These are phyloP conservation scores for Passiflora organensis DNA, from an alignment of 345 rosid genomes.

Conservation along the genomic window DNA sequence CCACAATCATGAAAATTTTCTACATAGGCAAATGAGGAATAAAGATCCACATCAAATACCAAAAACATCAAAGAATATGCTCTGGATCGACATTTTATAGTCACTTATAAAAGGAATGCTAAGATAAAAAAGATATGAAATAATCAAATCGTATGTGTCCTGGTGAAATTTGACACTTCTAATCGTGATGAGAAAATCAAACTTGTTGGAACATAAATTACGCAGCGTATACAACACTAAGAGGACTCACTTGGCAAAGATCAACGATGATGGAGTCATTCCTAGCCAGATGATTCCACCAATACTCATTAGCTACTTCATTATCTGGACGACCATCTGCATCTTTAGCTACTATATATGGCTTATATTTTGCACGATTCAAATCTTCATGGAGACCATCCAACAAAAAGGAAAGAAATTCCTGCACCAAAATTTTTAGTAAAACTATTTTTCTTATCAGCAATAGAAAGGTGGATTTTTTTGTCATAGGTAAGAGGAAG, in stretches of 20 bases:
- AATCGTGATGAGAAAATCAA: too few relatives aligned
- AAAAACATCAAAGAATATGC: background rate
- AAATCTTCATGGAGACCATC: constrained; percentile 32
- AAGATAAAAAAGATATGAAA: too few relatives aligned
- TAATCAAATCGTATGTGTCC: too few relatives aligned
- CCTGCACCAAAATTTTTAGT: constrained; percentile 8
- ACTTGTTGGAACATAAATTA: background rate
- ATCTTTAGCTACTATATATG: constrained; percentile 20
- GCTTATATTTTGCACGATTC: constrained; percentile 23
- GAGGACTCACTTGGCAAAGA: constrained; percentile 21
- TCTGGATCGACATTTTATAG: too few relatives aligned
- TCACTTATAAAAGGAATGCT: too few relatives aligned
- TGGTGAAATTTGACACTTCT: too few relatives aligned
- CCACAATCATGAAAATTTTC: background rate
- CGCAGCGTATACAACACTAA: background rate
- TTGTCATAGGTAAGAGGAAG: too few relatives aligned
- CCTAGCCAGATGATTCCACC: constrained; percentile 23
- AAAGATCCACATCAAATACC: background rate
- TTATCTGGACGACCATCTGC: constrained; percentile 15
- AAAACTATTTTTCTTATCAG: background rate
- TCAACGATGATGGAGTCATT: constrained; percentile 30
- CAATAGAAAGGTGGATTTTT: too few relatives aligned
- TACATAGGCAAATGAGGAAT: background rate
- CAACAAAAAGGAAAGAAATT: constrained; percentile 26
- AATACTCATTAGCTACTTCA: constrained; percentile 25